Conservation (phyloP, 768 basidiomycete genomes). For the Boletus pseudo-olivaceus region DNA sequence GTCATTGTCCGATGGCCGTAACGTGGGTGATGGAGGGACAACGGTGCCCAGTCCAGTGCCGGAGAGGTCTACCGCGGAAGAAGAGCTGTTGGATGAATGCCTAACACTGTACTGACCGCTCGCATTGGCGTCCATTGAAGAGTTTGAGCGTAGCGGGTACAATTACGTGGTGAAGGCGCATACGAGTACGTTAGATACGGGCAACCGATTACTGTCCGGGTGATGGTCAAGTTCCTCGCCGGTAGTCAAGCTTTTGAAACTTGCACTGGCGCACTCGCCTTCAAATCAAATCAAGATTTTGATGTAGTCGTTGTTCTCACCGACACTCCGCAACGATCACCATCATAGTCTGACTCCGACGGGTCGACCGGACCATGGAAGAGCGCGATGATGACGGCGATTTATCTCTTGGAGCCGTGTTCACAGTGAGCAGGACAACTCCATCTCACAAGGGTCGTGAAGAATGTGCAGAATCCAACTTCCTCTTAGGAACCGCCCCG, state of each 20-base stretch:
- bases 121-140: slow-evolving; percentile 13
- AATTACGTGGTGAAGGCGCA: background rate
- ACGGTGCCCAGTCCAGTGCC: slow-evolving; percentile 43
- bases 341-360: background rate
- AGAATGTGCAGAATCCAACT: background rate
- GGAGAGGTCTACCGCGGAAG: slow-evolving; percentile 56
- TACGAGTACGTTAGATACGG: background rate
- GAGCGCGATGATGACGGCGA: slow-evolving; percentile 28
- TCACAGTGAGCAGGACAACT: slow-evolving; percentile 41
- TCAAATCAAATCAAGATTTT: background rate
- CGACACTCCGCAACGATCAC: background rate
- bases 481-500: slow-evolving; percentile 51
- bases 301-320: background rate
- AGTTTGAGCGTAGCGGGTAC: background rate
- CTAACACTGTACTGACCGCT: slow-evolving; percentile 1
- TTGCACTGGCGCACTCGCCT: background rate
- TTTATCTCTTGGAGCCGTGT: slow-evolving; percentile 43
- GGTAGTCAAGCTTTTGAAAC: background rate
- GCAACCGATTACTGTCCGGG: background rate
- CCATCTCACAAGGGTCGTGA: background rate
- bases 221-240: background rate
- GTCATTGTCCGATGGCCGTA: slow-evolving; percentile 32
- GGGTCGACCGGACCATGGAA: slow-evolving; percentile 1
- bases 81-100: slow-evolving; percentile 36
- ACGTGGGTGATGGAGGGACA: slow-evolving; percentile 52